phyloP scores from a whole-genome alignment of 2,329 filamentous ascomycete genomes.

The Diaporthe sp. region DNA sequence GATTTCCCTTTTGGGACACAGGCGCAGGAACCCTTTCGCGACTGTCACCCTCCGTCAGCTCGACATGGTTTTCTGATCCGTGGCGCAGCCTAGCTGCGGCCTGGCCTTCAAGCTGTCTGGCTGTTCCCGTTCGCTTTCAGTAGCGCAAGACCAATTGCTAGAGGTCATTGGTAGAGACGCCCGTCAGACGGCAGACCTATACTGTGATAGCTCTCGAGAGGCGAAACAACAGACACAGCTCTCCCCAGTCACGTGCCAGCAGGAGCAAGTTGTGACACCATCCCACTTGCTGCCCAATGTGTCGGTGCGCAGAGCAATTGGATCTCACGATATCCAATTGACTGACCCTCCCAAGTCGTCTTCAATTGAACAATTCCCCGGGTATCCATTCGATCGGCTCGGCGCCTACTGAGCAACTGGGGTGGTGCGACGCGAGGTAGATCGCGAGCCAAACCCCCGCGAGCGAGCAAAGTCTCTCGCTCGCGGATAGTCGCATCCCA shows the following conservation, averaged over 20 bases:
- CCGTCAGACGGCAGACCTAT: neutral
- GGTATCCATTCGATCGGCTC: conserved; percentile 27
- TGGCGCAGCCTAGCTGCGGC: conserved; percentile 16
- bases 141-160: neutral
- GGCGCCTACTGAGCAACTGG: conserved; percentile 3
- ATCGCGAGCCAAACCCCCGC: conserved; percentile 27
- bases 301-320: neutral
- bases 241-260: conserved; percentile 23
- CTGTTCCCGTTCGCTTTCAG: neutral
- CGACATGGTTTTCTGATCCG: conserved; percentile 23
- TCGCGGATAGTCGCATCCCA: neutral
- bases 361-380: conserved; percentile 20
- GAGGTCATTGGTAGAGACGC: neutral
- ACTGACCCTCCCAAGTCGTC: neutral
- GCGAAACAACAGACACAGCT: neutral
- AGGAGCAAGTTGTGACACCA: conserved; percentile 11
- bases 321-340: neutral
- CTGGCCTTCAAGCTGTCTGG: neutral
- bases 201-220: neutral
- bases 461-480: neutral
- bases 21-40: conserved; percentile 31
- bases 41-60: conserved; percentile 25
- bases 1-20: conserved; percentile 6
- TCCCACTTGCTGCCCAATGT: conserved; percentile 5
- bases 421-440: conserved; percentile 22